Conservation (phyloP, 345 rosid species). For the Pistacia atlantica region DNA sequence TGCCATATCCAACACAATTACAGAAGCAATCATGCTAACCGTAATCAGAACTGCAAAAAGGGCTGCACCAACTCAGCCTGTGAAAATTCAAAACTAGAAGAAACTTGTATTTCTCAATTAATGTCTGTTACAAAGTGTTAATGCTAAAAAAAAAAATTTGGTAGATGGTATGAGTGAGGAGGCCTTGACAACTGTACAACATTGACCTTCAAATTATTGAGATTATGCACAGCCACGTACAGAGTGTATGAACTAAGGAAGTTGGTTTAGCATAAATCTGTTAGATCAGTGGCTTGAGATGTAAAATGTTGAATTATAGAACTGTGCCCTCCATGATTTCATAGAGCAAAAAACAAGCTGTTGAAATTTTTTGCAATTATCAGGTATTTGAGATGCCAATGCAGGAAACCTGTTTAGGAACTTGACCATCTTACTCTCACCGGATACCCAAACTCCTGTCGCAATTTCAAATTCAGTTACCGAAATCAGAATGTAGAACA, state of each 20-base stretch:
- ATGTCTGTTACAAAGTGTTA: slow-evolving; percentile 8
- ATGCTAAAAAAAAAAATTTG: not conserved
- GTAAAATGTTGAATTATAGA: slow-evolving; percentile 17
- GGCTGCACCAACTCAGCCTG: not conserved
- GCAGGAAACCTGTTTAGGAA: slow-evolving; percentile 7
- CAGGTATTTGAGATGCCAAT: slow-evolving; percentile 8
- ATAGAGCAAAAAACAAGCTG: slow-evolving; percentile 11
- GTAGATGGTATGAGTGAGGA: not conserved
- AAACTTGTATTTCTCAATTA: slow-evolving; percentile 15
- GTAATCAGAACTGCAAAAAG: not conserved
- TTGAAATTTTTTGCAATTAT: slow-evolving; percentile 9
- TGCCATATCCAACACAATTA: too few species aligned
- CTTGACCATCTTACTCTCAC: slow-evolving; percentile 30
- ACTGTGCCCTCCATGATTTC: slow-evolving; percentile 21
- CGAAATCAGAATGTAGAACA: not conserved
- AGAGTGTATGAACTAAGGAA: slow-evolving; percentile 8
- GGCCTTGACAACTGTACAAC: slow-evolving; percentile 39
- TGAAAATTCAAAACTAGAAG: not conserved
- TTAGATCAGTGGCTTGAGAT: slow-evolving; percentile 19
- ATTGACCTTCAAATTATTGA: slow-evolving; percentile 28
- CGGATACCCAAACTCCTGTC: slow-evolving; percentile 65
- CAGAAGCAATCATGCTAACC: not conserved
- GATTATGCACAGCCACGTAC: slow-evolving; percentile 11
- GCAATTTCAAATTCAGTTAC: slow-evolving; percentile 13
- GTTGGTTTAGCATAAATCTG: slow-evolving; percentile 20